These are phyloP conservation scores for Cornus controversa DNA, from an alignment of 148 eudicot genomes.

Conservation along the genomic window DNA sequence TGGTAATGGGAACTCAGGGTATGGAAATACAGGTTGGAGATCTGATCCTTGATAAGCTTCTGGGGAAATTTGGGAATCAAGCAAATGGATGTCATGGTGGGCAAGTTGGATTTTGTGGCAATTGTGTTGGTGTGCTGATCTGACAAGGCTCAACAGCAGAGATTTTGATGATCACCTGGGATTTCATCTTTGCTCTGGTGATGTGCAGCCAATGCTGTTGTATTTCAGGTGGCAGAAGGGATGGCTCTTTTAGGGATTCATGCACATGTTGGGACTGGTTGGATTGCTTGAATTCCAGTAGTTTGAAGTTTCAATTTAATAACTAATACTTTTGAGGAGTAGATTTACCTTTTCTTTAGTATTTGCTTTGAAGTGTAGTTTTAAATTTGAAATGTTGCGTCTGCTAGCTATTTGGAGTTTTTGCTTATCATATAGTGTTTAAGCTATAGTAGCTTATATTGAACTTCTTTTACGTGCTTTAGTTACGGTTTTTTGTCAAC, in stretches of 20 bases:
- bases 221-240: constrained; percentile 17
- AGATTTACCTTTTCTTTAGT: constrained; percentile 28
- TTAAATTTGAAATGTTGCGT: constrained; percentile 48
- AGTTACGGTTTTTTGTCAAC: constrained; percentile 4
- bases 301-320: constrained; percentile 47
- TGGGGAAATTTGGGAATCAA: constrained; percentile 40
- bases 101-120: constrained; percentile 58
- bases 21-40: constrained; percentile 72
- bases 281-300: constrained; percentile 73
- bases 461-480: constrained; percentile 6
- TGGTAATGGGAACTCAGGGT: constrained; percentile 62
- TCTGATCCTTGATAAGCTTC: constrained; percentile 54
- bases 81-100: constrained; percentile 42
- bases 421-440: constrained; percentile 22
- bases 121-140: constrained; percentile 56
- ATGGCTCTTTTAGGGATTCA: constrained; percentile 24
- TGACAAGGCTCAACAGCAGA: constrained; percentile 60
- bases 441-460: constrained; percentile 38
- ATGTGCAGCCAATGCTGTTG: constrained; percentile 13
- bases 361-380: constrained; percentile 43
- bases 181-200: background rate
- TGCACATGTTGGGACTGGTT: constrained; percentile 57
- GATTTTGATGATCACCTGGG: constrained; percentile 10
- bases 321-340: constrained; percentile 47
- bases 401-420: constrained; percentile 39